A percentile compares a stretch with the other conserved stretches of the same genome.
These are phyloP conservation scores for Alternaria longipes DNA, from an alignment of 2,329 filamentous ascomycete genomes.

Conservation along the genomic window DNA sequence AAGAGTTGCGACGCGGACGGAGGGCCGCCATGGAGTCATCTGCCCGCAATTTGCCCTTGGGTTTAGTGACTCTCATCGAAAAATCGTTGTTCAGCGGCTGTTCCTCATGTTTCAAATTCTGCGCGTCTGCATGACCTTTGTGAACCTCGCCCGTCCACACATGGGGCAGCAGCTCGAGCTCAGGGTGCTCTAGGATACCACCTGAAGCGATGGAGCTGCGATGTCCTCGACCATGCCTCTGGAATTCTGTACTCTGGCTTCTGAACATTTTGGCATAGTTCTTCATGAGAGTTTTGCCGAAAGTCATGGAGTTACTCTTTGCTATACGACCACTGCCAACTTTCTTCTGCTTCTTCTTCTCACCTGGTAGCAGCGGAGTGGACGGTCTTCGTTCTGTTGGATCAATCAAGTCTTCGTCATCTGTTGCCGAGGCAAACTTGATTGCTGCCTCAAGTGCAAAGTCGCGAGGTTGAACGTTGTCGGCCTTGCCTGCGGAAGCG, in stretches of 20 bases:
- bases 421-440: conserved; percentile 30
- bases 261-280: conserved; percentile 58
- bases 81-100: neutral
- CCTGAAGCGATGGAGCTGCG: conserved; percentile 55
- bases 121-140: conserved; percentile 7
- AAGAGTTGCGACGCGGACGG: conserved; percentile 35
- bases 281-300: conserved; percentile 52
- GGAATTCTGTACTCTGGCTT: conserved; percentile 51
- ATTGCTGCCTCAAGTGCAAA: conserved; percentile 52
- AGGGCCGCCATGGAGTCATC: conserved; percentile 38
- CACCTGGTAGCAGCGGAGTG: conserved; percentile 28
- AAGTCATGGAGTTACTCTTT: conserved; percentile 61
- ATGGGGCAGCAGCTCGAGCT: conserved; percentile 57
- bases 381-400: conserved; percentile 33
- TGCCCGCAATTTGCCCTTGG: conserved; percentile 22
- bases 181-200: conserved; percentile 57
- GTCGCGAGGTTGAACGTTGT: conserved; percentile 54
- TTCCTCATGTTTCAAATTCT: neutral
- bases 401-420: conserved; percentile 40
- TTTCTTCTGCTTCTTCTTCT: conserved; percentile 62
- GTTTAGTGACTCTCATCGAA: conserved; percentile 16
- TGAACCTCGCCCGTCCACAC: conserved; percentile 36
- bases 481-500: conserved; percentile 50
- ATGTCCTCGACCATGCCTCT: conserved; percentile 54
- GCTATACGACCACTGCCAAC: conserved; percentile 72